These are phyloP conservation scores for Dactylellina leptospora DNA, from an alignment of 2,329 filamentous ascomycete species.

Conservation along the genomic window DNA sequence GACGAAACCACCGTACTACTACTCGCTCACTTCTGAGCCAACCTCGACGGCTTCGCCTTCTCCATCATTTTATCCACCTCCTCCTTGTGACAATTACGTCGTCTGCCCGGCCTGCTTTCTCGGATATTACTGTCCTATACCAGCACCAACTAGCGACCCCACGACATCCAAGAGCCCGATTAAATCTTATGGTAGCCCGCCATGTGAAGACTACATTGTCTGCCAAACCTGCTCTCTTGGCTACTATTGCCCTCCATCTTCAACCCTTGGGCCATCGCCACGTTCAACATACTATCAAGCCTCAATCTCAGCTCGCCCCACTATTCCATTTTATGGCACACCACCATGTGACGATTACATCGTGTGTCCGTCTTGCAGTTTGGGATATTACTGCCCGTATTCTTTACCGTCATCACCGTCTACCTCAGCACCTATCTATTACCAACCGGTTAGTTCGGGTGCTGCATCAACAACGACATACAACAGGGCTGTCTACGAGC, in stretches of 20 bases:
- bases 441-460: not conserved
- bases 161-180: slow-evolving; percentile 2
- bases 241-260: slow-evolving; percentile 17
- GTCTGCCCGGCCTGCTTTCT: slow-evolving; percentile 30
- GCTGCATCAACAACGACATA: slow-evolving; percentile 1
- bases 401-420: not conserved
- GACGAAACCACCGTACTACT: slow-evolving; percentile 1
- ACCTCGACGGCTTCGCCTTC: not conserved
- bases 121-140: slow-evolving; percentile 35
- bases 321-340: slow-evolving; percentile 1
- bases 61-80: slow-evolving; percentile 34
- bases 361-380: slow-evolving; percentile 24
- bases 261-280: not conserved
- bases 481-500: slow-evolving; percentile 37
- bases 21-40: not conserved
- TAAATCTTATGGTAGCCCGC: slow-evolving; percentile 10
- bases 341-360: slow-evolving; percentile 30
- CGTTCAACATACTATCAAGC: not conserved
- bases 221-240: slow-evolving; percentile 27
- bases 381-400: slow-evolving; percentile 32
- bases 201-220: slow-evolving; percentile 28
- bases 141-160: not conserved
- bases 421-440: not conserved
- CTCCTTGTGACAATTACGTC: slow-evolving; percentile 32
- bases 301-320: not conserved